Percentiles rank a stretch among this genome's conserved stretches.
These are phyloP conservation scores for Spathaspora sp. DNA, from an alignment of 805 yeast species.

Conservation along the genomic window DNA sequence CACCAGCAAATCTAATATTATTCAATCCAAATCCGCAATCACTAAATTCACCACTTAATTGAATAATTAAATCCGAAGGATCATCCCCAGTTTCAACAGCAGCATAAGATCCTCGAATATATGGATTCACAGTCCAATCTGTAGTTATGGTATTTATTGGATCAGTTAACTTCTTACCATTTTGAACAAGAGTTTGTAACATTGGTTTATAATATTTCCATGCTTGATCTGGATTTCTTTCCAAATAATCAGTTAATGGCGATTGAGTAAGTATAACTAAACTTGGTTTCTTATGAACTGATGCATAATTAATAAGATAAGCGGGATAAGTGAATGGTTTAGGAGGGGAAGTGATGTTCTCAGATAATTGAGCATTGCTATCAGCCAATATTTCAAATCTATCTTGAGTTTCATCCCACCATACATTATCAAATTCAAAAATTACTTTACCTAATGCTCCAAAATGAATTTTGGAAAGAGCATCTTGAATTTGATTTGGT, in stretches of 20 bases:
- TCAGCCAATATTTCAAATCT: constrained; percentile 33
- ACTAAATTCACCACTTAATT: constrained; percentile 46
- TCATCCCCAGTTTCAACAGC: constrained; percentile 69
- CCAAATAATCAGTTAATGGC: constrained; percentile 63
- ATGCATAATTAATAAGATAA: constrained; percentile 56
- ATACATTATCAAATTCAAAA: constrained; percentile 35
- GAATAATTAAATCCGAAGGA: constrained; percentile 58
- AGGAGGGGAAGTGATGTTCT: constrained; percentile 21
- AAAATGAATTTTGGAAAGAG: constrained; percentile 26
- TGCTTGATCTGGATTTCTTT: constrained; percentile 45
- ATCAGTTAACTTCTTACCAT: constrained; percentile 9
- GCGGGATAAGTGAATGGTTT: constrained; percentile 58
- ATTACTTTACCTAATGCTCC: constrained; percentile 42
- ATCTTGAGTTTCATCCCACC: constrained; percentile 43
- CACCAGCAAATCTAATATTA: constrained; percentile 81
- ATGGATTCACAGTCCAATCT: constrained; percentile 80
- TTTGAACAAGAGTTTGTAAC: constrained; percentile 23
- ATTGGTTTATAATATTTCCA: constrained; percentile 61
- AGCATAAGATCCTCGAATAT: constrained; percentile 76
- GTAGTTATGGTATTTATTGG: constrained; percentile 44
- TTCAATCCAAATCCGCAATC: constrained; percentile 26
- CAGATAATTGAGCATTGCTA: constrained; percentile 5
- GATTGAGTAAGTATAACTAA: constrained; percentile 69
- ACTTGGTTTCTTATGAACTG: constrained; percentile 37
- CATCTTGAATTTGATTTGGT: constrained; percentile 14